Evolutionary conservation across 768 basidiomycete genomes (phyloP).

Genomic region (Suillus subluteus): DNA sequence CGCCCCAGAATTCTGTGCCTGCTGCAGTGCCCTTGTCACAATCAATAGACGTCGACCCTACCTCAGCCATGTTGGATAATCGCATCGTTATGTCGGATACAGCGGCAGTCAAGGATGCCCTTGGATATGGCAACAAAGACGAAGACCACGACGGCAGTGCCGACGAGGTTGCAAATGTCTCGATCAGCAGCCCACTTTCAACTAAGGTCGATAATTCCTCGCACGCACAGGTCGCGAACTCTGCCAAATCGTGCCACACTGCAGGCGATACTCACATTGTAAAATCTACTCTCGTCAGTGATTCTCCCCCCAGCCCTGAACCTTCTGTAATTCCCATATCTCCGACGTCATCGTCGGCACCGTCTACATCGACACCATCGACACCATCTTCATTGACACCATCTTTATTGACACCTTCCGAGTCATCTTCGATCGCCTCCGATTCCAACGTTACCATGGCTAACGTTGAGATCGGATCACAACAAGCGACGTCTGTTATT

Average conservation of each 20-base stretch:
- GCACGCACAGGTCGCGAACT: neutral
- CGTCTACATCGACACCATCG: neutral
- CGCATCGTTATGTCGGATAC: neutral
- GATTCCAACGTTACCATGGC: neutral
- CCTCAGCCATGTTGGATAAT: slow-evolving; percentile 4
- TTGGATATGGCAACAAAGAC: slow-evolving; percentile 13
- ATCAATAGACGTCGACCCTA: too few species aligned
- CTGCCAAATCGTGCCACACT: neutral
- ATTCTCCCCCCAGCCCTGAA: neutral
- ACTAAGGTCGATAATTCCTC: neutral
- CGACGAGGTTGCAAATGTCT: neutral
- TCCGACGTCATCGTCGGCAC: slow-evolving; percentile 1
- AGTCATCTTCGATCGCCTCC: neutral
- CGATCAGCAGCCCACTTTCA: too few species aligned
- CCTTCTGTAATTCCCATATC: neutral
- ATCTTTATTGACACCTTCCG: neutral
- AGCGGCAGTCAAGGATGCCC: slow-evolving; percentile 9
- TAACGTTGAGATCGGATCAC: slow-evolving; percentile 7
- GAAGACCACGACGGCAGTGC: too few species aligned
- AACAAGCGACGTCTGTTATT: slow-evolving; percentile 8
- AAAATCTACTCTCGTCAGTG: too few species aligned
- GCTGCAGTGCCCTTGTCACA: slow-evolving; percentile 7
- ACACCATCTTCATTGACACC: neutral
- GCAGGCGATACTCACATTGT: neutral
- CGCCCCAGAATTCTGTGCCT: slow-evolving; percentile 8